These are phyloP conservation scores for Salisapilia sapeloensis DNA, from an alignment of 352 stramenopile genomes.

Conservation along the genomic window DNA sequence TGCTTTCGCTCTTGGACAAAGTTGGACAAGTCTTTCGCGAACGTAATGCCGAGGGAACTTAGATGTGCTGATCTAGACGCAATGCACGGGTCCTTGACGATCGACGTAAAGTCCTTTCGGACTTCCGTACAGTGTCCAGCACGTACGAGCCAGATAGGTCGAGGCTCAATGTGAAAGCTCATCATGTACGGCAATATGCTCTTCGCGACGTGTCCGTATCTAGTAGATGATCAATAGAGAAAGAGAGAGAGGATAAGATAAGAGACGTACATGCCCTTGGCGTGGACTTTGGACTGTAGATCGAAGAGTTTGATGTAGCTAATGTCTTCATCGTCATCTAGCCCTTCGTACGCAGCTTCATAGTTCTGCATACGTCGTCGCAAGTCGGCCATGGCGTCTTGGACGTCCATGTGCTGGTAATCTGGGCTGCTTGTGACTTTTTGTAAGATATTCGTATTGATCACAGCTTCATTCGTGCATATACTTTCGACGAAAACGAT, in stretches of 20 bases:
- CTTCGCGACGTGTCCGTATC: slow-evolving; percentile 79
- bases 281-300: slow-evolving; percentile 74
- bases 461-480: slow-evolving; percentile 84
- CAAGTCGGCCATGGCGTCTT: slow-evolving; percentile 63
- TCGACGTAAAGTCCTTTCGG: slow-evolving; percentile 34
- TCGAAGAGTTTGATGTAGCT: slow-evolving; percentile 86
- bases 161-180: slow-evolving; percentile 90
- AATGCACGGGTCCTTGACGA: slow-evolving; percentile 57
- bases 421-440: slow-evolving; percentile 66
- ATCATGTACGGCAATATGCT: slow-evolving; percentile 87
- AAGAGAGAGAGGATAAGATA: background rate
- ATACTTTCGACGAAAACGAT: slow-evolving; percentile 90
- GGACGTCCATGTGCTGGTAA: slow-evolving; percentile 53
- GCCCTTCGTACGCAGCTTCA: slow-evolving; percentile 70
- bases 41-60: slow-evolving; percentile 83
- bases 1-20: slow-evolving; percentile 81
- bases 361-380: slow-evolving; percentile 78
- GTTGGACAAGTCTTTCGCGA: slow-evolving; percentile 80
- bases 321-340: slow-evolving; percentile 70
- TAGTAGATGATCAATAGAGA: slow-evolving; percentile 3
- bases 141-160: slow-evolving; percentile 86
- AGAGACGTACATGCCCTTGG: slow-evolving; percentile 54
- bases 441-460: slow-evolving; percentile 67
- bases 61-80: slow-evolving; percentile 63
- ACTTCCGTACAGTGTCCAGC: slow-evolving; percentile 76